phyloP scores from a whole-genome alignment of 228 moss, liverwort and hornwort species.

The Sphagnum fallax region DNA sequence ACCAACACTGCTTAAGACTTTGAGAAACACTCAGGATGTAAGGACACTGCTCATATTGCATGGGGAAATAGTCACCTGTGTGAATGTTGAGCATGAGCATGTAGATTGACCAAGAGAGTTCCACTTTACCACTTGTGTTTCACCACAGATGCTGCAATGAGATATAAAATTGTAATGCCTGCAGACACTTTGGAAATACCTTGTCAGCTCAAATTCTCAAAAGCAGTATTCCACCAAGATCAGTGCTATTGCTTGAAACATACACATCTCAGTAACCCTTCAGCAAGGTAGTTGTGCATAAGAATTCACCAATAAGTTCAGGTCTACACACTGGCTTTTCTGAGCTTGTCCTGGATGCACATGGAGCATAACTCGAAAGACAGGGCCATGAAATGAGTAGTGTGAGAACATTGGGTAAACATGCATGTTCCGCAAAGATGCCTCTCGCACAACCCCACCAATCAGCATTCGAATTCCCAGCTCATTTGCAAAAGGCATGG shows the following conservation, averaged over 20 bases:
- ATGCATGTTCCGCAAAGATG: conserved; percentile 79
- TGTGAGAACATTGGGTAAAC: conserved; percentile 79
- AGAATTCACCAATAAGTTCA: background rate
- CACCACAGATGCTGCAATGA: conserved; percentile 61
- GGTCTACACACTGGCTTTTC: conserved; percentile 43
- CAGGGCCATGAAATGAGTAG: conserved; percentile 88
- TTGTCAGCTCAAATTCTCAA: too few species aligned
- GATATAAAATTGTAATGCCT: conserved; percentile 83
- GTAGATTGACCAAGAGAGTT: conserved; percentile 50
- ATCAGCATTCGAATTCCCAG: conserved; percentile 87
- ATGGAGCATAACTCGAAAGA: conserved; percentile 90
- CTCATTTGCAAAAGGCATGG: conserved; percentile 80
- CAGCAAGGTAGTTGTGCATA: too few species aligned
- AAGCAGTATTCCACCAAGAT: too few species aligned
- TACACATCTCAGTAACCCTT: too few species aligned
- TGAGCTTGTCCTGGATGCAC: conserved; percentile 53
- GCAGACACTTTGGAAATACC: conserved; percentile 8
- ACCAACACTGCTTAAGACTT: too few species aligned
- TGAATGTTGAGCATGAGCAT: conserved; percentile 44
- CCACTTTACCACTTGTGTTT: conserved; percentile 68
- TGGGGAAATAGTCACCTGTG: conserved; percentile 16
- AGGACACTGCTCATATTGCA: too few species aligned
- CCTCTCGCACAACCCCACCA: conserved; percentile 85
- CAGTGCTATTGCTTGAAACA: too few species aligned
- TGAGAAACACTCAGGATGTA: too few species aligned